Percentiles rank a stretch among this genome's conserved stretches.
phyloP scores from a whole-genome alignment of 2,329 filamentous ascomycete species.

The Calonectria hawksworthii region DNA sequence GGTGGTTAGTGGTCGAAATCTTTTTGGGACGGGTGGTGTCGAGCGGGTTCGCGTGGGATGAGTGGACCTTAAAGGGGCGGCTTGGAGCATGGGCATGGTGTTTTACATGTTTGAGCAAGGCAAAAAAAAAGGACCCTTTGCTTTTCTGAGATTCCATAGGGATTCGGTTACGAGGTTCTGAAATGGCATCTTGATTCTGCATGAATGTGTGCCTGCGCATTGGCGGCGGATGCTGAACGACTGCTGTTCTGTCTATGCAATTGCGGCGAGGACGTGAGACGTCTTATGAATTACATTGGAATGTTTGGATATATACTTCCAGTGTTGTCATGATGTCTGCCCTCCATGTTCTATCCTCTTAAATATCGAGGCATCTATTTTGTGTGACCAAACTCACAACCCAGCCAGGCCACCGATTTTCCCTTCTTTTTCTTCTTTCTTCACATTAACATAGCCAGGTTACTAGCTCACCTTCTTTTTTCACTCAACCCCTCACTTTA shows the following conservation, averaged over 20 bases:
- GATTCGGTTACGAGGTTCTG: constrained; percentile 50
- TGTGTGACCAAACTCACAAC: background rate
- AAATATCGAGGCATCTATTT: background rate
- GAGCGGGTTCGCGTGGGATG: constrained; percentile 36
- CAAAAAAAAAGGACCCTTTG: constrained; percentile 43
- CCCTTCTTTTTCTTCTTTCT: background rate
- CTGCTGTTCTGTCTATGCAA: background rate
- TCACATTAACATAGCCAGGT: background rate
- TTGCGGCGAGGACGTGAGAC: background rate
- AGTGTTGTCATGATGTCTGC: background rate
- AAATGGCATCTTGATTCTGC: constrained; percentile 54
- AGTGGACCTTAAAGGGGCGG: constrained; percentile 39
- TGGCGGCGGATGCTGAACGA: background rate
- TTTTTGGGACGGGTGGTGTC: constrained; percentile 8
- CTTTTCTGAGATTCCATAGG: constrained; percentile 50
- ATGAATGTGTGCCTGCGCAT: constrained; percentile 34
- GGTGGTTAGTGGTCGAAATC: constrained; percentile 27
- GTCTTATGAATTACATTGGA: background rate
- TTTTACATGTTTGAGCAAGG: constrained; percentile 54
- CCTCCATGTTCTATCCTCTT: background rate
- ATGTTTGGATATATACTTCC: background rate
- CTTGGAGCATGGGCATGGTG: constrained; percentile 54
- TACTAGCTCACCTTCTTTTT: background rate
- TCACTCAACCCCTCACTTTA: background rate
- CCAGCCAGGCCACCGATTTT: background rate